phyloP scores from a whole-genome alignment of 2,329 filamentous ascomycete species.

The Colletotrichum lindemuthianum region DNA sequence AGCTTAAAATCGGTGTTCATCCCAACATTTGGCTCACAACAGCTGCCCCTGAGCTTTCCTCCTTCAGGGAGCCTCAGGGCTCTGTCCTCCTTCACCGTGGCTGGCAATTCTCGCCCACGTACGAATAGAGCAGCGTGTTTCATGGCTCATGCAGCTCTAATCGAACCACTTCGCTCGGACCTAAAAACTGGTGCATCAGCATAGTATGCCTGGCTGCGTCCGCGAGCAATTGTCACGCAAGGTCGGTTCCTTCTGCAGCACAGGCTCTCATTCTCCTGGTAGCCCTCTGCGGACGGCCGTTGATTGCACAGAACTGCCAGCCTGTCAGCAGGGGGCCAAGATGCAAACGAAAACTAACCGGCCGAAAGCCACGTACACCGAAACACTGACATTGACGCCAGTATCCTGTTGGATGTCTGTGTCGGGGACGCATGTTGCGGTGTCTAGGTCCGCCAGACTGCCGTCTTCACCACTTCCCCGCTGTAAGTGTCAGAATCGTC shows the following conservation, averaged over 20 bases:
- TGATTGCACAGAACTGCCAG: background rate
- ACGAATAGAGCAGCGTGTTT: constrained; percentile 1
- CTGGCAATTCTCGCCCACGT: background rate
- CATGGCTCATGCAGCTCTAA: constrained; percentile 4
- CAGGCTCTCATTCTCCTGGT: too few relatives aligned
- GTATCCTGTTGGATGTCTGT: background rate
- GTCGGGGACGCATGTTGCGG: constrained; percentile 27
- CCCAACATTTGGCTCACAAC: constrained; percentile 12
- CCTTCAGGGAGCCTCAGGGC: background rate
- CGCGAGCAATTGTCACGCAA: too few relatives aligned
- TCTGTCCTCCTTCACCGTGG: background rate
- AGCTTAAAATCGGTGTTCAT: constrained; percentile 1
- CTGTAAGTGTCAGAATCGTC: background rate
- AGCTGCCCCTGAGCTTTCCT: background rate
- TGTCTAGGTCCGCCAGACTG: background rate
- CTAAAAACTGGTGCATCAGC: constrained; percentile 13
- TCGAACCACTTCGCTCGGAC: constrained; percentile 1
- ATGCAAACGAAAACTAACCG: background rate
- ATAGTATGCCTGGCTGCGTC: constrained; percentile 9
- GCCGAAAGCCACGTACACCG: constrained; percentile 10
- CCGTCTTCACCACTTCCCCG: background rate
- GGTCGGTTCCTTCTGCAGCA: too few relatives aligned
- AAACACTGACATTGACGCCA: constrained; percentile 3
- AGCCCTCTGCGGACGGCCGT: background rate
- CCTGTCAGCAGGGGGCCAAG: constrained; percentile 4